Percentiles rank a stretch among this genome's conserved stretches.
These are phyloP conservation scores for Tricholomella constricta DNA, from an alignment of 768 basidiomycete species.

Conservation along the genomic window DNA sequence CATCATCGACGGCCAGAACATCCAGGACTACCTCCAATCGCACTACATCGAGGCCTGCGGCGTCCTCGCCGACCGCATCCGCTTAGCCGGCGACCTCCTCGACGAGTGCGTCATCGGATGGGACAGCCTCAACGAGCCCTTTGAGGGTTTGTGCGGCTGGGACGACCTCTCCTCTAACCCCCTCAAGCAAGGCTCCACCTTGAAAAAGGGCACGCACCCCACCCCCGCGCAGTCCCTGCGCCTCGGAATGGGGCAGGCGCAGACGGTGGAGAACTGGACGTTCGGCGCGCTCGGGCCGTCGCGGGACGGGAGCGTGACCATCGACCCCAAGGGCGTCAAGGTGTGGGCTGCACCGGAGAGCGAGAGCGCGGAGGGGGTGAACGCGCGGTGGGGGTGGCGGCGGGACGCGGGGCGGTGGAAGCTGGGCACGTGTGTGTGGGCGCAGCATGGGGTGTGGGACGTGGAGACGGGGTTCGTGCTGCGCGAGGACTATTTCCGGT, in stretches of 20 bases:
- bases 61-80: constrained; percentile 72
- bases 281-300: constrained; percentile 82
- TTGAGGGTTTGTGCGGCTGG: constrained; percentile 75
- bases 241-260: constrained; percentile 85
- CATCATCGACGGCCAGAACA: constrained; percentile 86
- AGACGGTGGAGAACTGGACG: constrained; percentile 80
- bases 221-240: constrained; percentile 82
- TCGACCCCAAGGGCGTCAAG: constrained; percentile 82
- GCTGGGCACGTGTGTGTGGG: constrained; percentile 84
- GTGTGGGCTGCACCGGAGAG: constrained; percentile 69
- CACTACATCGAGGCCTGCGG: constrained; percentile 80
- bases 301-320: constrained; percentile 68
- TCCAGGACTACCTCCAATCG: constrained; percentile 83
- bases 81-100: constrained; percentile 71
- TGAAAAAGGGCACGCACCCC: constrained; percentile 87
- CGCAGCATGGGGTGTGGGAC: constrained; percentile 90
- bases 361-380: constrained; percentile 47
- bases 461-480: constrained; percentile 64
- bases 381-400: constrained; percentile 82
- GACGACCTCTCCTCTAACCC: constrained; percentile 69
- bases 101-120: constrained; percentile 94
- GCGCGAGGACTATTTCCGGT: constrained; percentile 75
- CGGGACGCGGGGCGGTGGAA: constrained; percentile 65
- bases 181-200: constrained; percentile 62
- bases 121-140: constrained; percentile 96